phyloP scores from a whole-genome alignment of 169 alveolate species.

The Cyclospora cayetanensis region DNA sequence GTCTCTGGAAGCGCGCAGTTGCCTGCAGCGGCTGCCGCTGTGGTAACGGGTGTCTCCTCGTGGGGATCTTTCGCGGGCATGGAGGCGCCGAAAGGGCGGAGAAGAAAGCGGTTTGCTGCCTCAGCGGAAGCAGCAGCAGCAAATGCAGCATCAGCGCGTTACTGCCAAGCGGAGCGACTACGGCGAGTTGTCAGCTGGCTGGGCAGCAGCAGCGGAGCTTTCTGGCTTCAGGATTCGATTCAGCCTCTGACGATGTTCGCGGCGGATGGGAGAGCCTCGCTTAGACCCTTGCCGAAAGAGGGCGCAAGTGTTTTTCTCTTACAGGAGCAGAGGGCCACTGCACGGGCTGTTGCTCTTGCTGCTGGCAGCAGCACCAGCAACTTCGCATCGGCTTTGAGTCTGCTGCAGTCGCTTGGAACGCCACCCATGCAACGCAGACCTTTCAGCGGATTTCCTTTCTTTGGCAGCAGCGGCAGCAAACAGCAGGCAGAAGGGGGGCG shows the following conservation, averaged over 20 bases:
- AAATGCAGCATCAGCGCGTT: background rate
- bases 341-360: conserved; percentile 12
- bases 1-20: background rate
- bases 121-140: background rate
- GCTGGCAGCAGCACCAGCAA: conserved; percentile 26
- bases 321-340: conserved; percentile 3
- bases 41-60: background rate
- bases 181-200: background rate
- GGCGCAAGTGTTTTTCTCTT: background rate
- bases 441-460: background rate
- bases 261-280: background rate
- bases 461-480: conserved; percentile 33
- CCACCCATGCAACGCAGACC: background rate
- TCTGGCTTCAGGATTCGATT: background rate
- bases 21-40: conserved; percentile 12
- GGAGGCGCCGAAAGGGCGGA: background rate
- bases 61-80: background rate
- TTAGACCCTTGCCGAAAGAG: background rate
- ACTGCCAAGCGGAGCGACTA: background rate
- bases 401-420: conserved; percentile 19
- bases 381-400: background rate
- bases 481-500: background rate
- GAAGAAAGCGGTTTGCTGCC: background rate
- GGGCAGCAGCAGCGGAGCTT: conserved; percentile 4
- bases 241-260: background rate